Evolutionary conservation across 441 rosid genomes (phyloP), one percentile per base, ranked within the genome.

Genomic region (Aleurites moluccanus): DNA sequence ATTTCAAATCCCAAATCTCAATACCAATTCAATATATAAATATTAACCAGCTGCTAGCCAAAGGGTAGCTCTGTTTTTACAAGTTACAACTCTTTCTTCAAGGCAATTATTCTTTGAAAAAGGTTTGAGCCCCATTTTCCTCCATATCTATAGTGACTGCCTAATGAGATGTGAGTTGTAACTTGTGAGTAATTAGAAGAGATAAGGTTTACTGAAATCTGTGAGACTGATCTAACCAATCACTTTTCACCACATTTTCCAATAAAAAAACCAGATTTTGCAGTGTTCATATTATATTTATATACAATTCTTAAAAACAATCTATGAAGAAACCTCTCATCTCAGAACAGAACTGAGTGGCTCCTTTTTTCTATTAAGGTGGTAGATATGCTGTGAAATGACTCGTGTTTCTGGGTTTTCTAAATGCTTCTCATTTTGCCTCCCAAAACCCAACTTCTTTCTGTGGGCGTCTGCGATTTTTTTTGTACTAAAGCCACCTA

Each of bases 131-230:
- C 3, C 23, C 5, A 27, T 56, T 38, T 45, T 23, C n/a, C n/a
- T n/a, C n/a, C n/a, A n/a, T n/a, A n/a, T n/a, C 33, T 66, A 69
- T 72, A 11, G 30, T 64, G 49, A 78, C 76, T 42, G 80, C 62
- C 72, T 55, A 73, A 75, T 75, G 67, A 78, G 78, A 60, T 69
- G 73, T 44, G 60, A 67, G 74, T 66, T 59, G 60, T 40, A 35
- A 35, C 38, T 35, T 35, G 84, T 64, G 30, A 52, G 20, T 60
- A 74, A 67, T 55, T 28, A 28, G 76, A 49, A 13, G 52, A 47
- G 56, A 84, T 85, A 83, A 86, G 89, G 83, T 50, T 82, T 84
- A 75, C 83, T 63, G 87, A 82, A 82, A 78, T 82, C 84, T 64
- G 88, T 80, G 86, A 84, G 45, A 55, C 67, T 63, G 74, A 52